A percentile compares a stretch with the other conserved stretches of the same genome.
Evolutionary conservation across 371 early-diverging fungal genomes (phyloP).

Genomic region (Syncephalastrum contaminatum): DNA sequence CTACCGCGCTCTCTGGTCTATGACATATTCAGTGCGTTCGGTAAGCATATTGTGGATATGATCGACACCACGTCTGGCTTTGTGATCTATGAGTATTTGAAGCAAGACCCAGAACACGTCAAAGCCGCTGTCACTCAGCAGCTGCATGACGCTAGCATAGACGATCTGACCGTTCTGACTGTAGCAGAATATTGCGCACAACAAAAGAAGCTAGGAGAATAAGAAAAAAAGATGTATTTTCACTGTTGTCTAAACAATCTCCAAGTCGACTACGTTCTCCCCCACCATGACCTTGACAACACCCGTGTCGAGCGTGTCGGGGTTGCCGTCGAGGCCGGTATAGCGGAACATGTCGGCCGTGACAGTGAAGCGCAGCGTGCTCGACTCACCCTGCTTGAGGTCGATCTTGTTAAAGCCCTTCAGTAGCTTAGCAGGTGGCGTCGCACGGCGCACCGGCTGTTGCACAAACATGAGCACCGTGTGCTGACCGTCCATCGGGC

Average conservation of each 20-base stretch:
- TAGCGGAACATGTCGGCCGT: constrained; percentile 33
- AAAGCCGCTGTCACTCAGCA: constrained; percentile 4
- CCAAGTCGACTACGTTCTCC: constrained; percentile 20
- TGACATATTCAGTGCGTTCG: constrained; percentile 17
- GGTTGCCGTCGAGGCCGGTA: constrained; percentile 29
- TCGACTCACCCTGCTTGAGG: constrained; percentile 39
- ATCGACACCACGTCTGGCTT: constrained; percentile 22
- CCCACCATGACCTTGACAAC: constrained; percentile 28
- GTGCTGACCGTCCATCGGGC: constrained; percentile 51
- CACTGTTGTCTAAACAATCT: constrained; percentile 6
- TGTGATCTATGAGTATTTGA: constrained; percentile 30
- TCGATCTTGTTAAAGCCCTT: constrained; percentile 56
- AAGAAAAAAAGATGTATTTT: background rate
- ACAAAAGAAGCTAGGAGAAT: background rate
- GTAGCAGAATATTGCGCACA: constrained; percentile 12
- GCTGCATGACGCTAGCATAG: background rate
- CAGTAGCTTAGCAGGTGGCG: constrained; percentile 39
- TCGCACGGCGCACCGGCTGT: constrained; percentile 50
- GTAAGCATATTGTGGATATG: constrained; percentile 28
- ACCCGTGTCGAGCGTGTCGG: constrained; percentile 31
- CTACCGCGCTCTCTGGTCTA: background rate
- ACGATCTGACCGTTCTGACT: constrained; percentile 13
- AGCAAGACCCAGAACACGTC: constrained; percentile 6
- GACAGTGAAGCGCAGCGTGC: constrained; percentile 43
- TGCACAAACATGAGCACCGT: constrained; percentile 60